Base-by-base conservation (phyloP, 495 filamentous ascomycete genomes). In the Diplogelasinospora grovesii region DNA sequence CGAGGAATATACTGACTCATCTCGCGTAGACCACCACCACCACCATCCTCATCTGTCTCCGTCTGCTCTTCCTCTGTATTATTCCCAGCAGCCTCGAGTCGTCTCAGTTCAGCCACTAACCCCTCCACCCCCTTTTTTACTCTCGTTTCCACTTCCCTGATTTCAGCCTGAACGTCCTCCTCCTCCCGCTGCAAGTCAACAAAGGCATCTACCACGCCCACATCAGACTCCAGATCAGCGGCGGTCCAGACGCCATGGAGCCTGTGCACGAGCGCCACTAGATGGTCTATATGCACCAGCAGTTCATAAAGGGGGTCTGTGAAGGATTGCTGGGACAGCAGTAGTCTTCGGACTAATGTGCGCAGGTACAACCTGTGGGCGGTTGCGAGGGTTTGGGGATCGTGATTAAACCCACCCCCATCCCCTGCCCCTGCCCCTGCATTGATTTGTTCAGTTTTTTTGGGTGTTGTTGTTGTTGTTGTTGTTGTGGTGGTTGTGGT, bases 371-470 rank as follows among this genome's bases (percentile, higher is more conserved):
- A 62, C 5, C 78, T 71, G 57, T 97, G 90, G 4, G 85, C 87
- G 15, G 75, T 73, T 5, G 87, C 78, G 16, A 96, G 74, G 11
- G 81, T 80, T 61, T 95, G 87, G 0, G 89, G 89, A 53, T 97
- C 90, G 50, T 73, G 69, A 16, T n/a, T n/a, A n/a, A n/a, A n/a
- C n/a, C n/a, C n/a, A n/a, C n/a, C n/a, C n/a, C n/a, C n/a, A n/a
- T n/a, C n/a, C n/a, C n/a, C n/a, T n/a, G n/a, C n/a, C n/a, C n/a
- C n/a, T n/a, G n/a, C n/a, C n/a, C n/a, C n/a, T n/a, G n/a, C n/a
- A n/a, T n/a, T n/a, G n/a, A n/a, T n/a, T 38, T 42, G 26, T 16
- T 18, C 26, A 30, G 43, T 31, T 36, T 40, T 31, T 22, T 30
- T 27, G 23, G 4, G 25, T 24, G 36, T 33, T 14, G 27, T 16